Base-by-base conservation (phyloP, 768 basidiomycete species). In the Hypholoma sublateritium region DNA sequence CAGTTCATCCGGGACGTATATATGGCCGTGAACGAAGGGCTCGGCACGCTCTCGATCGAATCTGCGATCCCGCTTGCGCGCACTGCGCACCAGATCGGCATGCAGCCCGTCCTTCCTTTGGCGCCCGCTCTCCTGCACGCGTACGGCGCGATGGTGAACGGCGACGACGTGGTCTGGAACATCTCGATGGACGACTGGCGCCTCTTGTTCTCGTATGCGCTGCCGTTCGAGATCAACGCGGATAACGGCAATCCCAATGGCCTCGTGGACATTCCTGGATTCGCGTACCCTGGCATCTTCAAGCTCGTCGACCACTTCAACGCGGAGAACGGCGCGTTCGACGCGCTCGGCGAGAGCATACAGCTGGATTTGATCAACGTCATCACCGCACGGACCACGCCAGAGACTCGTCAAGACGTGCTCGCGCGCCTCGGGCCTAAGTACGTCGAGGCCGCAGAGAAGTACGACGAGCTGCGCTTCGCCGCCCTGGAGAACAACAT, bases 101-200 rank as follows among this genome's bases (percentile, higher is more conserved):
- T 60, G 77, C 36, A 63, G 37, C 69, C 74, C 0, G 60, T 69
- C 4, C 63, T 69, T 0, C 67, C 67, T 37, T 71, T 79, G 16
- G 74, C 75, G 2, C 67, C 70, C 6, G 69, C 72, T 52, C 71
- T 78, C 58, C 67, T 87, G 28, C 71, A 81, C 35, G 65, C 79
- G 12, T 86, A 84, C 63, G 70, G 70, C 8, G 59, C 71, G n/a
- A 66, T 77, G 12, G 43, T 44, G 13, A 53, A 53, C 32, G 32
- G 34, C 19, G 43, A 45, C 67, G 72, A 59, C 59, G 62, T 50
- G 59, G 60, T 35, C 53, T 73, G 47, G 61, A 66, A 0, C 46
- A 61, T 86, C 43, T 59, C 63, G 0, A 2, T 61, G 0, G 59
- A 68, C 6, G 83, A 85, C 37, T 81, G 83, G 74, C 77, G 78